phyloP scores from a whole-genome alignment of 2,329 filamentous ascomycete species.

The Cytospora chrysosperma region DNA sequence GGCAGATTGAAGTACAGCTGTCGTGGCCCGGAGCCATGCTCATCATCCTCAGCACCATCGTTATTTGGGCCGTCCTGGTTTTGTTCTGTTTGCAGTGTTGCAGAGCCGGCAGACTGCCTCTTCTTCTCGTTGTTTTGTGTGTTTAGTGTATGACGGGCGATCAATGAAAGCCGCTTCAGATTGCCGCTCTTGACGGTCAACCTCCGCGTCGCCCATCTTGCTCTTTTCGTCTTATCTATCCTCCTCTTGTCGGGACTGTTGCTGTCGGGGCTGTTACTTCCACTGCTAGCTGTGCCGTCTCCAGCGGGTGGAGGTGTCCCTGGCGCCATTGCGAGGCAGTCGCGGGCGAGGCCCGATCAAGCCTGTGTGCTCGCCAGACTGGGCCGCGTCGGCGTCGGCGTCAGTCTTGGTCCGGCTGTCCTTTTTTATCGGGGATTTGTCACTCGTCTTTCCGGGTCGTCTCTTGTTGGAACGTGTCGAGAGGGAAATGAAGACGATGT shows the following conservation, averaged over 20 bases:
- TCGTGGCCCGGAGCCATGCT: conserved; percentile 43
- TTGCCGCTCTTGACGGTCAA: conserved; percentile 71
- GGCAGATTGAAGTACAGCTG: conserved; percentile 84
- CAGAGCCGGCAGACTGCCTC: conserved; percentile 45
- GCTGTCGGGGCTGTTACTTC: conserved; percentile 30
- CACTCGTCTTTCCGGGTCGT: conserved; percentile 5
- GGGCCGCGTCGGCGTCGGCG: conserved; percentile 35
- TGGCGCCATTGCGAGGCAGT: conserved; percentile 37
- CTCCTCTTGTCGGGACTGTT: conserved; percentile 40
- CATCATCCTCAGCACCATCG: conserved; percentile 39
- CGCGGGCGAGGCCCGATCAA: conserved; percentile 45
- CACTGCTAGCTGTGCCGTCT: conserved; percentile 16
- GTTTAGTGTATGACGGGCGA: conserved; percentile 70
- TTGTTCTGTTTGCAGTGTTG: conserved; percentile 29
- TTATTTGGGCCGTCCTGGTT: conserved; percentile 32
- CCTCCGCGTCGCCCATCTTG: conserved; percentile 96
- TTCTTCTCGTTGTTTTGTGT: conserved; percentile 66
- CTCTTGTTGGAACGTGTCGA: neutral
- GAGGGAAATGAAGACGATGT: neutral
- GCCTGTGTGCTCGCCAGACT: conserved; percentile 43
- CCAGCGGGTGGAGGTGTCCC: conserved; percentile 17
- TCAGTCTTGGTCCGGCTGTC: conserved; percentile 26
- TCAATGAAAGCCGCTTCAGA: conserved; percentile 78
- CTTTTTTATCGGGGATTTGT: conserved; percentile 1
- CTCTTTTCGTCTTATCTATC: conserved; percentile 66